A percentile compares a stretch with the other conserved stretches of the same genome.
These are phyloP conservation scores for Amylocystis lapponica DNA, from an alignment of 768 basidiomycete species.

Conservation along the genomic window DNA sequence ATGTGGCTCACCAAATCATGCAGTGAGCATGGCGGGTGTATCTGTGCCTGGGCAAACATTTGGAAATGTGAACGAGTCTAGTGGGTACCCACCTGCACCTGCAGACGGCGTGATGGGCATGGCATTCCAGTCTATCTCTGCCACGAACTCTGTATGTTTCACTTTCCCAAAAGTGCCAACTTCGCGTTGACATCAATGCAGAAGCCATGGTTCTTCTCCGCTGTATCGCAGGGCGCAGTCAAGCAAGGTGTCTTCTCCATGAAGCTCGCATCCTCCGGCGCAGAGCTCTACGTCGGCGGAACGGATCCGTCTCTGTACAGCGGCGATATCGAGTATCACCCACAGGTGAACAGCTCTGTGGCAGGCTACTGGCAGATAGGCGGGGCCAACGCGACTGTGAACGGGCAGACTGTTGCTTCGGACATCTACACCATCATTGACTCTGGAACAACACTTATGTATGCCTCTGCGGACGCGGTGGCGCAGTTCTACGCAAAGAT, in stretches of 20 bases:
- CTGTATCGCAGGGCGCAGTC: constrained; percentile 7
- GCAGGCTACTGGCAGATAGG: constrained; percentile 13
- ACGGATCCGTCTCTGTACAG: constrained; percentile 26
- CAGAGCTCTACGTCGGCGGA: constrained; percentile 32
- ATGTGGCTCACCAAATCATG: background rate
- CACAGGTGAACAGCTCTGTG: constrained; percentile 6
- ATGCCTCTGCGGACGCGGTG: constrained; percentile 15
- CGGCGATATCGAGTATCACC: constrained; percentile 23
- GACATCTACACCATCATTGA: constrained; percentile 19
- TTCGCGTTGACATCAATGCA: too few species aligned
- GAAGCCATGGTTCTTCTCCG: constrained; percentile 15
- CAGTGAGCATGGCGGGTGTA: constrained; percentile 27
- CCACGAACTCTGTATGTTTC: constrained; percentile 5
- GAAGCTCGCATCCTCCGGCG: constrained; percentile 14
- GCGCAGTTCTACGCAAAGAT: constrained; percentile 15
- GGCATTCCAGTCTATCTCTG: constrained; percentile 15
- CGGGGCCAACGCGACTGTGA: constrained; percentile 4
- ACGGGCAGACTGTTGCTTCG: constrained; percentile 5
- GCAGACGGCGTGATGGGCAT: constrained; percentile 16
- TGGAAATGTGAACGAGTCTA: constrained; percentile 6
- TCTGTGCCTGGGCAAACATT: constrained; percentile 9
- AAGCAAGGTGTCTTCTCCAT: constrained; percentile 18
- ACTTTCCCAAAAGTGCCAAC: background rate
- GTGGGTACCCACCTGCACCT: constrained; percentile 3
- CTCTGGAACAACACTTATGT: constrained; percentile 24